Base-by-base conservation (phyloP, 2,329 filamentous ascomycete genomes). In the Fusarium euwallaceae region DNA sequence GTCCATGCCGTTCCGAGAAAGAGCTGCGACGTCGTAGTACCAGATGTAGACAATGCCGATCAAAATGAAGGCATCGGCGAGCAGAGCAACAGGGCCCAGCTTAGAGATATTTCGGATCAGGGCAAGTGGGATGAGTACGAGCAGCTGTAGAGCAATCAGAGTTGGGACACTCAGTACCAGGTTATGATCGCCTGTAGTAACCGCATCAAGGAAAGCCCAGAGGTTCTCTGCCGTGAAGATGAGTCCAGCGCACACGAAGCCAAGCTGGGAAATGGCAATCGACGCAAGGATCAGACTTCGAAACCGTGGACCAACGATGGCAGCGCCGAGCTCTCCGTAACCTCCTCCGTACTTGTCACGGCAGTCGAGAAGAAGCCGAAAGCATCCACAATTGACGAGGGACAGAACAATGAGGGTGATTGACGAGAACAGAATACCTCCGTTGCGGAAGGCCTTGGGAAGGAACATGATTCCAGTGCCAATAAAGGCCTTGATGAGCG, bases 381-480 rank as follows among this genome's bases (percentile, higher is more conserved):
- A 95, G 76, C 92, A 93, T 12, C 92, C 80, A 78, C 91, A 92
- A 53, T 92, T 93, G 75, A 95, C 83, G 22, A 88, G 80, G 2
- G 93, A 91, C 4, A 95, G 89, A 11, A 86, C 83, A 55, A 95
- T 82, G 74, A 95, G 88, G 0, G 92, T 91, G 60, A 94, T 82
- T 0, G 91, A 92, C 0, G 93, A 94, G 80, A 95, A 95, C 12
- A 94, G 84, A 61, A 95, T 91, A 27, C 93, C 93, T 39, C 93
- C 93, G 74, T 95, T 95, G 78, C 90, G 90, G 83, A 95, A 95
- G 0, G 93, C 93, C 79, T 94, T 95, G 56, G 93, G 93, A 53
- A 95, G 81, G 79, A 95, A 95, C 91, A 95, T 94, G 81, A 95
- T 95, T 70, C 93, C 93, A 0, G 93, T 95, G 58, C 93, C 93